phyloP scores from a whole-genome alignment of 208 protist genomes.

The Crithidia fasciculata region DNA sequence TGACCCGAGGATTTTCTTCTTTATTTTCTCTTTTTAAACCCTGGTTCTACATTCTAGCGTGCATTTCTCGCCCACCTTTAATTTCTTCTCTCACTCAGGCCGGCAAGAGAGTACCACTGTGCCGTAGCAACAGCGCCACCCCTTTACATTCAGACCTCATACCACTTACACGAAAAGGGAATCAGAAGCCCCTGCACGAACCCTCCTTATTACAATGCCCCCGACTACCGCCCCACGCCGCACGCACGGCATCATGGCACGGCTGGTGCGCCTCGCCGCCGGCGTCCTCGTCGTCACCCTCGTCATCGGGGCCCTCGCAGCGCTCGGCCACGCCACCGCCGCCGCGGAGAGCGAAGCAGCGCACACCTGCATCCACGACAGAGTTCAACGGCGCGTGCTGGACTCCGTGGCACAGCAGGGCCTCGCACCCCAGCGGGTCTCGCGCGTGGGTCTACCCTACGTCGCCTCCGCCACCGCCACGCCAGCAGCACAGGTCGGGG shows the following conservation, averaged over 20 bases:
- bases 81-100: too few species aligned
- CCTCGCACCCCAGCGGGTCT: not conserved
- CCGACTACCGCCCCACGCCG: constrained; percentile 9
- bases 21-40: too few species aligned
- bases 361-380: constrained; percentile 25
- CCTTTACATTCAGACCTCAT: too few species aligned
- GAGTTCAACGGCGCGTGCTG: constrained; percentile 1
- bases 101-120: too few species aligned
- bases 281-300: constrained; percentile 20
- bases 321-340: not conserved
- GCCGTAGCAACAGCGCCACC: too few species aligned
- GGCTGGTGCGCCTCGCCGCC: constrained; percentile 31
- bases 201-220: too few species aligned
- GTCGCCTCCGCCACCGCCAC: not conserved
- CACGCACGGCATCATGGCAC: constrained; percentile 1
- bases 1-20: too few species aligned
- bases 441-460: constrained; percentile 12
- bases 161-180: too few species aligned
- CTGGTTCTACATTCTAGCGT: too few species aligned
- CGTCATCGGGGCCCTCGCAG: constrained; percentile 34
- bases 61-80: too few species aligned
- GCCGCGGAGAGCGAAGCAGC: not conserved
- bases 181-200: too few species aligned
- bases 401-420: constrained; percentile 2
- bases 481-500: too few species aligned